Percentiles rank a stretch among this genome's conserved stretches.
Evolutionary conservation across 75 land plant genomes (phyloP).

Genomic region (Pseudotsuga menziesii): DNA sequence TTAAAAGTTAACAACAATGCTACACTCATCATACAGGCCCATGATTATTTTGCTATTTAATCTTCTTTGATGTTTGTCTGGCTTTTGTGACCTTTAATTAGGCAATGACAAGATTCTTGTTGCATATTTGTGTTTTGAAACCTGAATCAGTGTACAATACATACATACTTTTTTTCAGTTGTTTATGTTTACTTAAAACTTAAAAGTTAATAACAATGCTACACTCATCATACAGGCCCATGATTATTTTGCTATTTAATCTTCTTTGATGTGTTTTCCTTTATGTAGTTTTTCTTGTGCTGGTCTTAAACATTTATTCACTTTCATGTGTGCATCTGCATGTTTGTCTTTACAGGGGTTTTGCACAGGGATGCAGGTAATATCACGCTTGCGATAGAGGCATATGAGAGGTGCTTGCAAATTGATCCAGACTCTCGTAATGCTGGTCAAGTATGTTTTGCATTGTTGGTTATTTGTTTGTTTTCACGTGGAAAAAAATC

Average conservation of each 20-base stretch:
- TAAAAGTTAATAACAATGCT: not conserved
- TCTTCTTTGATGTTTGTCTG: not conserved
- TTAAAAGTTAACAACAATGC: not conserved
- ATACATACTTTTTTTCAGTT: not conserved
- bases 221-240: not conserved
- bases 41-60: not conserved
- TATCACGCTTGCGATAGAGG: conserved; percentile 81
- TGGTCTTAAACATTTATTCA: not conserved
- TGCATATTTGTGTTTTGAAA: not conserved
- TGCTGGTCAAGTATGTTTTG: conserved; percentile 89
- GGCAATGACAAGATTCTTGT: not conserved
- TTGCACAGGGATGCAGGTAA: conserved; percentile 97
- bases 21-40: not conserved
- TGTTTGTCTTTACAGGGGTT: conserved; percentile 52
- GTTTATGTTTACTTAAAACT: not conserved
- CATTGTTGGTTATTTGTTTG: not conserved
- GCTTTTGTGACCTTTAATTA: not conserved
- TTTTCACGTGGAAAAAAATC: not conserved
- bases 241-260: not conserved
- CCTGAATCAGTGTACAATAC: no score
- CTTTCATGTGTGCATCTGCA: conserved; percentile 7
- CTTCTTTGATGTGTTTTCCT: not conserved
- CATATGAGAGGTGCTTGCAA: conserved; percentile 94
- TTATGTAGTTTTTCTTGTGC: not conserved
- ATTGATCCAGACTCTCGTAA: conserved; percentile 99